A percentile compares a stretch with the other conserved stretches of the same genome.
Conservation (phyloP, 2,329 filamentous ascomycete genomes). For the Phaeoacremonium minimum region DNA sequence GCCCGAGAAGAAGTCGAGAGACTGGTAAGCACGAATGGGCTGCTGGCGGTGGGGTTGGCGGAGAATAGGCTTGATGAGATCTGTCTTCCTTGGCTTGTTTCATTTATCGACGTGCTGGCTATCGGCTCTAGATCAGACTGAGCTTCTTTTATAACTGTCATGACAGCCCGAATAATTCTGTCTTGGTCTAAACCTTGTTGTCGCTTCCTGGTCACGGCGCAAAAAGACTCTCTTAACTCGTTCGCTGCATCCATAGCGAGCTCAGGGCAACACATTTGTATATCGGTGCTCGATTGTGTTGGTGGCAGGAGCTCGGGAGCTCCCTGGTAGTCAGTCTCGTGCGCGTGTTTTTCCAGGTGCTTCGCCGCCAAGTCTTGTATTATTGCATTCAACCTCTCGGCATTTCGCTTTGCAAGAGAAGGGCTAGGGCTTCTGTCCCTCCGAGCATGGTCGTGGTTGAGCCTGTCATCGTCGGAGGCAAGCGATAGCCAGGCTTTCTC, state of each 20-base stretch:
- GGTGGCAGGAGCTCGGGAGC: slow-evolving; percentile 20
- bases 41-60: no score
- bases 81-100: no score
- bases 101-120: no score
- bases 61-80: no score
- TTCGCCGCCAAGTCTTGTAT: slow-evolving; percentile 37
- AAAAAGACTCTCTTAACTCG: slow-evolving; percentile 45
- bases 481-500: slow-evolving; percentile 74
- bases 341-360: slow-evolving; percentile 42
- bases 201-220: slow-evolving; percentile 37
- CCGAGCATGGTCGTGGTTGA: slow-evolving; percentile 38
- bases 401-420: slow-evolving; percentile 25
- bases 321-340: slow-evolving; percentile 25
- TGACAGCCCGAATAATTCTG: slow-evolving; percentile 39
- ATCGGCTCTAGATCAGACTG: no score
- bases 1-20: no score
- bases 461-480: slow-evolving; percentile 39
- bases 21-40: no score
- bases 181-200: slow-evolving; percentile 36
- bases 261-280: slow-evolving; percentile 43
- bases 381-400: slow-evolving; percentile 30
- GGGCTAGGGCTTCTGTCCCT: slow-evolving; percentile 25
- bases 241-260: slow-evolving; percentile 40
- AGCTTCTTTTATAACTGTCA: slow-evolving; percentile 21
- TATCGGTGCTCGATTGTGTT: slow-evolving; percentile 20